phyloP scores from a whole-genome alignment of 1,284 basidiomycete genomes.

The Butyriboletus appendiculatus region DNA sequence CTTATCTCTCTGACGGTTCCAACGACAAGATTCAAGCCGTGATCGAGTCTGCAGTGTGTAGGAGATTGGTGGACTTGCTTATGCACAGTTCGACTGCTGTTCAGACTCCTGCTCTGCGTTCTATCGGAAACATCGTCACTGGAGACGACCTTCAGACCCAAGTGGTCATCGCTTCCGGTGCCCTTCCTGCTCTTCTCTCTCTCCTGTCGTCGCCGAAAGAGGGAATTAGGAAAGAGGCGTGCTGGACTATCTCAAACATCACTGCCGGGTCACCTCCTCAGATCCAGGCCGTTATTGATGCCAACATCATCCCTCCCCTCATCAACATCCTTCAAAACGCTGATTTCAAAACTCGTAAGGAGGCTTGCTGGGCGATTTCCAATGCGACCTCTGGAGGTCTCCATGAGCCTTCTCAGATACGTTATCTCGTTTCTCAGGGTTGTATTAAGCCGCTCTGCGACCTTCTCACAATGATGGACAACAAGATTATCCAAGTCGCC shows the following conservation, averaged over 20 bases:
- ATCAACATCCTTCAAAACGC: constrained; percentile 98
- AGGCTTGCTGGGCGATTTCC: constrained; percentile 99
- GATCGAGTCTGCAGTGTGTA: constrained; percentile 97
- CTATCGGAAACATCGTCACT: constrained; percentile 98
- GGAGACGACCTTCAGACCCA: constrained; percentile 99
- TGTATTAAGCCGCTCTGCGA: constrained; percentile 99
- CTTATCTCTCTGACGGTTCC: constrained; percentile 98
- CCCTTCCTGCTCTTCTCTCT: constrained; percentile 90
- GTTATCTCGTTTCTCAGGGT: constrained; percentile 96
- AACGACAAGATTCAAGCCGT: constrained; percentile 99
- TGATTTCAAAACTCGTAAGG: constrained; percentile 99
- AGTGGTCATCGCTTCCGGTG: constrained; percentile 96
- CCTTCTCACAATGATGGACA: constrained; percentile 96
- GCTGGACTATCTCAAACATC: constrained; percentile 99
- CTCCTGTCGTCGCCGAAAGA: constrained; percentile 96
- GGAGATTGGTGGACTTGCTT: constrained; percentile 95
- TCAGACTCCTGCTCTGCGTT: constrained; percentile 97
- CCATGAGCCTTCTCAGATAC: constrained; percentile 96
- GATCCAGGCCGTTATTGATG: constrained; percentile 89
- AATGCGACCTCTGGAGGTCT: constrained; percentile 99
- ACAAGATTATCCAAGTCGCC: constrained; percentile 99
- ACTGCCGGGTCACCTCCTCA: constrained; percentile 96
- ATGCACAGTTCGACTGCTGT: constrained; percentile 98
- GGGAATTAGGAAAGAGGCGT: constrained; percentile 94
- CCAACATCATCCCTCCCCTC: constrained; percentile 94